Conservation (phyloP, 371 early-diverging fungal species). For the Mucor piriformis region DNA sequence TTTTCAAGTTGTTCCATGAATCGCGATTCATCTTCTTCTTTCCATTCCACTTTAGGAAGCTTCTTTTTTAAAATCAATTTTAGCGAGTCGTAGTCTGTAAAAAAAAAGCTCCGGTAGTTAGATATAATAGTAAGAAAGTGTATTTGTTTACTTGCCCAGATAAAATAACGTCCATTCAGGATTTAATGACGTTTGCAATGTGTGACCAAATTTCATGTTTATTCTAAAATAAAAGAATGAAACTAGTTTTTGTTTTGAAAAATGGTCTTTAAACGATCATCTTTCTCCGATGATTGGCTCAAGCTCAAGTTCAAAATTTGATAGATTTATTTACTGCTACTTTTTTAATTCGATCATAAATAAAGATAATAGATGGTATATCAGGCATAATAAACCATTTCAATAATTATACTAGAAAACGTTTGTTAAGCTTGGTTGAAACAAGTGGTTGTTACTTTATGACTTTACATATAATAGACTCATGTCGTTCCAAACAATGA, state of each 20-base stretch:
- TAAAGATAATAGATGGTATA: too few relatives aligned
- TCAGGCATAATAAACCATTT: too few relatives aligned
- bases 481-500: too few relatives aligned
- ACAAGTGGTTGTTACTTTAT: too few relatives aligned
- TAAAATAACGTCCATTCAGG: constrained; percentile 78
- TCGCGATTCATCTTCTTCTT: constrained; percentile 77
- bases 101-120: not conserved
- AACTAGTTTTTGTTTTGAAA: not conserved
- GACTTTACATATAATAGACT: too few relatives aligned
- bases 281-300: too few relatives aligned
- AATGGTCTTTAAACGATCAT: not conserved
- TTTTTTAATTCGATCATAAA: too few relatives aligned
- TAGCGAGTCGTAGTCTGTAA: constrained; percentile 74
- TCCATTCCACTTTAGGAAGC: constrained; percentile 45
- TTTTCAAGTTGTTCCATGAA: constrained; percentile 88
- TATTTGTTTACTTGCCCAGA: constrained; percentile 30
- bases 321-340: too few relatives aligned
- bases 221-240: not conserved
- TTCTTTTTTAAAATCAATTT: constrained; percentile 76
- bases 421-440: too few relatives aligned
- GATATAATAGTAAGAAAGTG: not conserved
- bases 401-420: too few relatives aligned
- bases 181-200: constrained; percentile 73
- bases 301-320: too few relatives aligned
- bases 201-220: constrained; percentile 90